Percentiles rank a stretch among this genome's conserved stretches.
phyloP scores from a whole-genome alignment of 306 rosid species.

The Malus orientalis region DNA sequence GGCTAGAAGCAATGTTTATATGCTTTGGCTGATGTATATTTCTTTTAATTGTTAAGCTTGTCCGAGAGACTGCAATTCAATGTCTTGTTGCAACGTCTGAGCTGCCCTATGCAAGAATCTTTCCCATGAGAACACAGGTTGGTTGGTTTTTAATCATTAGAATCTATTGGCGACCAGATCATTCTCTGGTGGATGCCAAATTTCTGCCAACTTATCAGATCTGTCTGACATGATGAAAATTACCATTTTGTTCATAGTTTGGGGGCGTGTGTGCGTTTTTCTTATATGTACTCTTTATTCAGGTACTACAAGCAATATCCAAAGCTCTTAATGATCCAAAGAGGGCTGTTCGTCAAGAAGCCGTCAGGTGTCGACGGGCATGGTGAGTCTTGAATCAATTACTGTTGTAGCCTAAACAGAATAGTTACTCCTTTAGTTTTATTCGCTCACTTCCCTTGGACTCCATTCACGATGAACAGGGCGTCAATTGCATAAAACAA shows the following conservation, averaged over 20 bases:
- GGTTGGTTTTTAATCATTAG: constrained; percentile 19
- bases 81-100: constrained; percentile 75
- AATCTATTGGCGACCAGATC: background rate
- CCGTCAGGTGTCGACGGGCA: constrained; percentile 75
- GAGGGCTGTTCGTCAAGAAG: constrained; percentile 82
- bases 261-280: background rate
- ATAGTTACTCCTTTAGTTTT: background rate
- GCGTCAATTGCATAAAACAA: constrained; percentile 48
- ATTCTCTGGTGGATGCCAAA: background rate
- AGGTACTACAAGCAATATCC: constrained; percentile 53
- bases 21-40: background rate
- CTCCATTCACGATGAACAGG: constrained; percentile 31
- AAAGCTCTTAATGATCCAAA: constrained; percentile 67
- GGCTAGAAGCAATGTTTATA: background rate
- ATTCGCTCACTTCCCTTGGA: background rate
- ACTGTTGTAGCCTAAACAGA: background rate
- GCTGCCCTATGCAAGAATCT: constrained; percentile 72
- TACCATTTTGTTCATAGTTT: background rate
- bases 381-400: constrained; percentile 42
- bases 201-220: background rate
- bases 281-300: background rate
- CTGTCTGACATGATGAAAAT: background rate
- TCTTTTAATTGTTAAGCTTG: constrained; percentile 50
- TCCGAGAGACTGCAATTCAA: constrained; percentile 85
- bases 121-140: constrained; percentile 82